phyloP scores from a whole-genome alignment of 257 asterid genomes.

The Scutellaria minor region DNA sequence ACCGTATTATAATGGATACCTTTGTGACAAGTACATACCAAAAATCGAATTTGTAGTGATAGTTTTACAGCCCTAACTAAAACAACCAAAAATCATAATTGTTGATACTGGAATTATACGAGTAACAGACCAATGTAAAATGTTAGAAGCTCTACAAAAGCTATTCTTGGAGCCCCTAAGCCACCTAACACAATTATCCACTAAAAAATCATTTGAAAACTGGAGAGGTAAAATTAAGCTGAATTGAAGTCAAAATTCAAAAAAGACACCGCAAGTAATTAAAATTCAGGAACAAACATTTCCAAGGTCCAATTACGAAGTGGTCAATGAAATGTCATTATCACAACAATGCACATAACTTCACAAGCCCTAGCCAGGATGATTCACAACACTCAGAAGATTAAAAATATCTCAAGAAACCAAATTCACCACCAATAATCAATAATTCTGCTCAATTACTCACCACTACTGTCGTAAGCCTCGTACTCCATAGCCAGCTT shows the following conservation, averaged over 20 bases:
- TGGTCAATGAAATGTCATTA: constrained; percentile 14
- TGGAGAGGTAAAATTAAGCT: background rate
- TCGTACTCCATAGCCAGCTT: constrained; percentile 85
- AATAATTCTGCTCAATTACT: constrained; percentile 33
- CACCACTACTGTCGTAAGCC: constrained; percentile 81
- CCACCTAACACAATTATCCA: constrained; percentile 23
- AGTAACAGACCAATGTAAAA: background rate
- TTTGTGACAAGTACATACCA: background rate
- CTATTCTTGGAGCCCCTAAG: constrained; percentile 18
- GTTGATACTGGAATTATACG: constrained; percentile 17
- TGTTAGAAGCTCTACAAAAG: background rate
- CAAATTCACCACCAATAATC: constrained; percentile 8
- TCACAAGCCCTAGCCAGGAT: constrained; percentile 40
- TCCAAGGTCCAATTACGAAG: constrained; percentile 22
- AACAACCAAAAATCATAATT: constrained; percentile 14
- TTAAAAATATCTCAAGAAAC: background rate
- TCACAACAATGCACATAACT: constrained; percentile 34
- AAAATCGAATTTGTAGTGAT: background rate
- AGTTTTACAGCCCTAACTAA: constrained; percentile 11
- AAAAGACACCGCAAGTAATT: background rate
- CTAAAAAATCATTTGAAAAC: constrained; percentile 17
- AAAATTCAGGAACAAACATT: constrained; percentile 23
- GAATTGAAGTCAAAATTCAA: background rate
- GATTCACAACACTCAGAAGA: constrained; percentile 16
- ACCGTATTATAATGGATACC: constrained; percentile 25